A percentile compares a stretch with the other conserved stretches of the same genome.
These are phyloP conservation scores for Allomyces macrogynus DNA, from an alignment of 192 early-diverging fungal species.

Conservation along the genomic window DNA sequence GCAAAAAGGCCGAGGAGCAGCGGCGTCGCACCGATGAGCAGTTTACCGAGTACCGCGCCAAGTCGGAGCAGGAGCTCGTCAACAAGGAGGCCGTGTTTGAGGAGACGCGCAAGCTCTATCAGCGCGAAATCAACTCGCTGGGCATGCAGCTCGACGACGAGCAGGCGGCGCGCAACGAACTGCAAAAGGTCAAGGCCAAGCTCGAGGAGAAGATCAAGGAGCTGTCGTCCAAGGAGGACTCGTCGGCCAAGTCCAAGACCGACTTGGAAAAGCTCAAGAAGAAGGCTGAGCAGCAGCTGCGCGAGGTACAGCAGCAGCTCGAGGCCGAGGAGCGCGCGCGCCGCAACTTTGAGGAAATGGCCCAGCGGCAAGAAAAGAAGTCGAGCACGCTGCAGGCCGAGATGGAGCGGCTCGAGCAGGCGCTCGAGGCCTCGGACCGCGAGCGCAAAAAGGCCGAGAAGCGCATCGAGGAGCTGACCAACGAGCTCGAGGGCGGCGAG, in stretches of 20 bases:
- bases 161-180: constrained; percentile 28
- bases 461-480: constrained; percentile 41
- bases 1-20: constrained; percentile 35
- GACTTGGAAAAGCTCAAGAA: constrained; percentile 44
- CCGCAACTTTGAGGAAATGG: constrained; percentile 44
- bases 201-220: constrained; percentile 44
- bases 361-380: constrained; percentile 48
- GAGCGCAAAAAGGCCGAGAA: constrained; percentile 42
- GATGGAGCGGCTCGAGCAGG: constrained; percentile 36
- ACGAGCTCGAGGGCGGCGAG: constrained; percentile 46
- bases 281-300: constrained; percentile 28
- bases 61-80: constrained; percentile 30
- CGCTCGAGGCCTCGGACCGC: constrained; percentile 33
- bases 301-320: constrained; percentile 25
- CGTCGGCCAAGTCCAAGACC: constrained; percentile 35
- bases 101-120: constrained; percentile 42
- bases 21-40: constrained; percentile 36
- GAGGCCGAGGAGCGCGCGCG: constrained; percentile 41
- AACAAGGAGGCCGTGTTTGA: constrained; percentile 54
- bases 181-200: constrained; percentile 33
- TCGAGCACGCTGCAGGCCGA: constrained; percentile 37
- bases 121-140: constrained; percentile 29
- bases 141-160: constrained; percentile 36
- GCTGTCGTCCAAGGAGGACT: constrained; percentile 26
- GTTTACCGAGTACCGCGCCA: constrained; percentile 42